Evolutionary conservation across 2,329 filamentous ascomycete species (phyloP), one percentile per base, ranked within the genome.

Genomic region (Aspergillus oerlinghausenensis): DNA sequence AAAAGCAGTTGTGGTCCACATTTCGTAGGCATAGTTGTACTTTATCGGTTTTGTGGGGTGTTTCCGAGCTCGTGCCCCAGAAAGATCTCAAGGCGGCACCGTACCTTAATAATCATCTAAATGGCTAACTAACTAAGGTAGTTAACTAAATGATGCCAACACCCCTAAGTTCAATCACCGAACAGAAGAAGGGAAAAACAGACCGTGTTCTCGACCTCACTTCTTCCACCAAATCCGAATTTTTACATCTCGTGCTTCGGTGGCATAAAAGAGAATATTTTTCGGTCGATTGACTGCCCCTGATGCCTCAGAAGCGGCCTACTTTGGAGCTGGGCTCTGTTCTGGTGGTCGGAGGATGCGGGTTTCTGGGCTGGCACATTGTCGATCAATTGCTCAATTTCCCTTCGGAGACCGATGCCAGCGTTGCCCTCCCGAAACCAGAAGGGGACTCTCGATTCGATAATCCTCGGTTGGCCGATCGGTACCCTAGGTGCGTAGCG

Each of bases 311-410:
- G 47, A 66, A 70, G 54, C 57, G 58, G 47, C 65, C 71, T 56
- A 68, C 69, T 14, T 67, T 77, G 51, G 69, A 75, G 57, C 79
- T 92, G 52, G 88, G 88, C 70, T 84, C 82, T 62, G 88, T 92
- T 67, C 81, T 92, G 64, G 86, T 94, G 64, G 86, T 93, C 64
- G 90, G 90, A 67, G 90, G 90, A 70, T 92, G 90, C 71, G 90
- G 90, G 63, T 93, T 94, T 76, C 82, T 94, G 17, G 90, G 90
- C 71, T 87, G 89, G 76, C 88, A 93, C 76, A 87, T 93, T 65
- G 87, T 93, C 70, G 84, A 87, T 73, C 82, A 89, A 68, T 81
- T 90, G 56, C 79, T 89, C 66, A 82, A 83, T 67, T 82, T 84
- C 73, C 84, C 77, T 49, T 77, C 77, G 11, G 77, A 79, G 56